Base-by-base conservation (phyloP, 2,329 filamentous ascomycete species). In the Stenocarpella maydis region DNA sequence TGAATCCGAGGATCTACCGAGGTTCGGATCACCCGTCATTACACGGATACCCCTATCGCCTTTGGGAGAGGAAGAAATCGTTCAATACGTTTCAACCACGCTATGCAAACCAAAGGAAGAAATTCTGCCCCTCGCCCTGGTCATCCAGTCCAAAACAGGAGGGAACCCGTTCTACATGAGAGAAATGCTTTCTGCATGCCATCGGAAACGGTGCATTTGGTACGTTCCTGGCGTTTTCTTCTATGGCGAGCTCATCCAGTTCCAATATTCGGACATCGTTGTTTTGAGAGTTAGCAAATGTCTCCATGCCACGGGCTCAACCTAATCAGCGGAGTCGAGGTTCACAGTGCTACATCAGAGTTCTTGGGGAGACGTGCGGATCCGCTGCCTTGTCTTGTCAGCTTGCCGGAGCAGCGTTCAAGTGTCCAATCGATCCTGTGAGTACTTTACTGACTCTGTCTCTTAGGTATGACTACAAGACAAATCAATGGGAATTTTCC, bases 111-210 rank as follows among this genome's bases (percentile, higher is more conserved):
- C 89, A 0, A 87, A 86, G 69, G 89, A 93, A 41, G 92, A 94
- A 55, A 87, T 96, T 1, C 82, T 92, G 1, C 91, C 94, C 0
- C 83, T 98, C 21, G 92, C 93, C 2, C 88, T 94, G 8, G 92
- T 97, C 12, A 89, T 98, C 7, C 92, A 97, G 77, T 94, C 95
- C 75, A 97, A 96, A 81, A 95, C 93, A 10, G 88, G 88, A 31
- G 95, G 95, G 1, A 97, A 97, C 71, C 91, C 94, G 0, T 98
- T 97, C 76, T 97, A 96, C 76, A 92, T 97, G 78, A 87, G 93
- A 67, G 93, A 97, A 80, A 97, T 98, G 87, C 86, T 98, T 5
- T 93, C 93, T 76, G 91, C 92, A 3, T 97, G 93, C 77, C 91
- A 97, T 78, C 89, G 93, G 49, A 70, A 93, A 76, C 91, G 91